Percentiles rank a stretch among this genome's conserved stretches.
These are phyloP conservation scores for Arbutus unedo DNA, from an alignment of 148 eudicot genomes.

Conservation along the genomic window DNA sequence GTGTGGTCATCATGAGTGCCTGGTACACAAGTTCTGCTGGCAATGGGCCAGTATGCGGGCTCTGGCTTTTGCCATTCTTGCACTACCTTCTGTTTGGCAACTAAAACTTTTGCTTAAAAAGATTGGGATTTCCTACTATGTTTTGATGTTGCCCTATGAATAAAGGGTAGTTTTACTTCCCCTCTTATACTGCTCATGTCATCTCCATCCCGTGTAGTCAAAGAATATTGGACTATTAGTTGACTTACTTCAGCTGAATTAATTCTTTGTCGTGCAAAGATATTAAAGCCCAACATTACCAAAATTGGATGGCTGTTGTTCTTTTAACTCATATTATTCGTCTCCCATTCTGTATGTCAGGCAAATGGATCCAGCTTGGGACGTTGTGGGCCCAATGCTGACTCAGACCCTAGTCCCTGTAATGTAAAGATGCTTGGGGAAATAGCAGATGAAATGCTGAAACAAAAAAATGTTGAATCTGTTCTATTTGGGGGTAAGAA, in stretches of 20 bases:
- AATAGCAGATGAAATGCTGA: slow-evolving; percentile 84
- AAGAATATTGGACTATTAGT: background rate
- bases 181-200: background rate
- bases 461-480: slow-evolving; percentile 87
- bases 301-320: background rate
- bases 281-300: background rate
- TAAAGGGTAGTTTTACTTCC: background rate
- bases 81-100: background rate
- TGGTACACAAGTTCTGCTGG: slow-evolving; percentile 11
- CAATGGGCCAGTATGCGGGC: slow-evolving; percentile 7
- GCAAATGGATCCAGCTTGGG: slow-evolving; percentile 80
- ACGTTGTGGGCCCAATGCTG: slow-evolving; percentile 57
- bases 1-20: slow-evolving; percentile 10
- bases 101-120: background rate
- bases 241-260: background rate
- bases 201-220: too few species aligned
- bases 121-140: background rate
- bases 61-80: slow-evolving; percentile 22
- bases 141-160: background rate
- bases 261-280: background rate
- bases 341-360: slow-evolving; percentile 29
- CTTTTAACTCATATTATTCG: background rate
- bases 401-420: slow-evolving; percentile 70
- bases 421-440: slow-evolving; percentile 63
- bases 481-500: slow-evolving; percentile 82